Conservation (phyloP, 2,329 filamentous ascomycete species). For the Davidsoniella australis region DNA sequence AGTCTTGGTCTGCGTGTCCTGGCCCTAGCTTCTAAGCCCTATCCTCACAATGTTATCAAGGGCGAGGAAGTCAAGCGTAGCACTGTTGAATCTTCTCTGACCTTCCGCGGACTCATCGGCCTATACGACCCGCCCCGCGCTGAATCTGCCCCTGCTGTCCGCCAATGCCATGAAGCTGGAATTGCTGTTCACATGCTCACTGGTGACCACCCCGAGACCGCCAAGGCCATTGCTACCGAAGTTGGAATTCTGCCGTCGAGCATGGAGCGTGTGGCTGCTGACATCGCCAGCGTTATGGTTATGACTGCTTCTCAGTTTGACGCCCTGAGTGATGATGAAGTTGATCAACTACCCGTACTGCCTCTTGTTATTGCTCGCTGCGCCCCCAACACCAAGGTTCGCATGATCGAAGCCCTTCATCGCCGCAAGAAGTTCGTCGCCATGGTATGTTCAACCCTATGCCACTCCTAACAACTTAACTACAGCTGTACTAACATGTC, state of each 20-base stretch:
- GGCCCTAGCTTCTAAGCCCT: conserved; percentile 38
- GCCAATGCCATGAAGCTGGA: conserved; percentile 41
- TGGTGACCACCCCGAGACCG: conserved; percentile 47
- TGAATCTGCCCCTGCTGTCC: conserved; percentile 44
- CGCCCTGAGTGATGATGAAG: conserved; percentile 41
- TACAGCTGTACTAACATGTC: background rate
- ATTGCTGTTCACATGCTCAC: conserved; percentile 54
- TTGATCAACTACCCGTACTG: conserved; percentile 45
- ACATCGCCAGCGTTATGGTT: conserved; percentile 40
- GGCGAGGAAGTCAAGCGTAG: conserved; percentile 31
- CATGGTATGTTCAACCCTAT: conserved; percentile 28
- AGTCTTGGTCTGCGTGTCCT: conserved; percentile 49
- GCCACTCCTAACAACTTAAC: background rate
- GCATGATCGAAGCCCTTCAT: conserved; percentile 59
- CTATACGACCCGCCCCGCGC: conserved; percentile 55
- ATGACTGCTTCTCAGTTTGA: conserved; percentile 51
- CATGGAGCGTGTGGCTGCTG: conserved; percentile 30
- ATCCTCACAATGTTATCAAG: conserved; percentile 21
- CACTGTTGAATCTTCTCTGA: conserved; percentile 39
- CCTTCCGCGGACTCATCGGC: conserved; percentile 50
- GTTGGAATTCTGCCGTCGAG: conserved; percentile 40
- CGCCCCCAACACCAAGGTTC: conserved; percentile 52
- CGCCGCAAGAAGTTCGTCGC: conserved; percentile 47
- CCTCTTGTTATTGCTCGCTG: conserved; percentile 54
- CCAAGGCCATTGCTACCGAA: conserved; percentile 42